Conservation (phyloP, 345 rosid genomes). For the Tarenaya hassleriana region DNA sequence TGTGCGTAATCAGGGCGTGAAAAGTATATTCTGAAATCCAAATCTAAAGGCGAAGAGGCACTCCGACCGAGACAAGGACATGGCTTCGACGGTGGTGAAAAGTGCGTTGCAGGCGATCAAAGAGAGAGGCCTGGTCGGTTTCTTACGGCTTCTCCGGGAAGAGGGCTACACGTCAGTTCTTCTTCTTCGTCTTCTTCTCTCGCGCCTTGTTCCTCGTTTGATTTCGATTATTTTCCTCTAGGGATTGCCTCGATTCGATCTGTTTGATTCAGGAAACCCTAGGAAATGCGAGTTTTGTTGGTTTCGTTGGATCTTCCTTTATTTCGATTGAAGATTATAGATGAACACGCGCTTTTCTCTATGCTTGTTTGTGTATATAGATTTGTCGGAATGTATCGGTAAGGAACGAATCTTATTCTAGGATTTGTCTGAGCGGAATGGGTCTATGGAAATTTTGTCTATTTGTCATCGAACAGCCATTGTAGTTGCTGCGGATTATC, state of each 20-base stretch:
- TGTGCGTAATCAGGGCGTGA: no score
- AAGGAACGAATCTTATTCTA: slow-evolving; percentile 63
- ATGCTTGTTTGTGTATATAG: slow-evolving; percentile 12
- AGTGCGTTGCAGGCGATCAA: slow-evolving; percentile 54
- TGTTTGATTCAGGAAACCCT: slow-evolving; percentile 12
- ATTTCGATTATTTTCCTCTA: no score
- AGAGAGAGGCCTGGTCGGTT: slow-evolving; percentile 66
- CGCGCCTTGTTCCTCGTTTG: not conserved
- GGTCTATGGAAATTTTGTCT: no score
- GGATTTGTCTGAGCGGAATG: no score
- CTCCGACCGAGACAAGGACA: slow-evolving; percentile 16
- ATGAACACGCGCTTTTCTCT: slow-evolving; percentile 2
- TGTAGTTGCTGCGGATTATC: no score
- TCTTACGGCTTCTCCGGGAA: slow-evolving; percentile 55
- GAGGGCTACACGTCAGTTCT: slow-evolving; percentile 66
- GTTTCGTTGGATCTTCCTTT: not conserved
- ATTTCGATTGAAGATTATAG: slow-evolving; percentile 8
- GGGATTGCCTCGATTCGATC: slow-evolving; percentile 15
- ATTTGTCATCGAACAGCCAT: no score
- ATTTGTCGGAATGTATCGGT: slow-evolving; percentile 55
- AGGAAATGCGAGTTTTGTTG: not conserved
- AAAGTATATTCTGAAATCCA: no score
- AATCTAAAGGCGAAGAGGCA: no score
- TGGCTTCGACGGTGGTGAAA: slow-evolving; percentile 76
- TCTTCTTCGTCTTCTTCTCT: not conserved